phyloP scores from a whole-genome alignment of 2,329 filamentous ascomycete species.

The Fusarium tjaetaba region DNA sequence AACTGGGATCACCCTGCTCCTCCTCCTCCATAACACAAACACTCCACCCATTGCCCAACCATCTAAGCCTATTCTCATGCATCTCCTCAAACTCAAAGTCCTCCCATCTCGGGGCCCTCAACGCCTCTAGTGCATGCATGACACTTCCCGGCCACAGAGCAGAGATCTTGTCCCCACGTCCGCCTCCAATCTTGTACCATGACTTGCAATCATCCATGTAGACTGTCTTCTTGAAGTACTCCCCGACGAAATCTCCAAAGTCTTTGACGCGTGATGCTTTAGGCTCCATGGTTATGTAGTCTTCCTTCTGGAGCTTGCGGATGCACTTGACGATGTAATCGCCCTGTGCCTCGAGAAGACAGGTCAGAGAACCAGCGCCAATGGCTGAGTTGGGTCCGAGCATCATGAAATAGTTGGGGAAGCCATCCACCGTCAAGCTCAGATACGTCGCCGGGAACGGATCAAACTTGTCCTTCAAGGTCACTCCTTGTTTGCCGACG shows the following conservation, averaged over 20 bases:
- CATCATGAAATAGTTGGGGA: not conserved
- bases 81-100: constrained; percentile 1
- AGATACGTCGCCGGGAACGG: not conserved
- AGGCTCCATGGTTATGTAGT: not conserved
- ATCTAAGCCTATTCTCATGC: not conserved
- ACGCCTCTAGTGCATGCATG: not conserved
- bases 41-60: not conserved
- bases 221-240: not conserved
- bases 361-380: not conserved
- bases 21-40: not conserved
- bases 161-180: not conserved
- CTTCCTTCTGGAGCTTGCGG: constrained; percentile 1
- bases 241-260: not conserved
- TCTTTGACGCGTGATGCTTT: not conserved
- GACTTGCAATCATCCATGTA: not conserved
- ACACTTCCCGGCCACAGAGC: not conserved
- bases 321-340: constrained; percentile 1
- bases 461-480: not conserved
- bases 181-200: not conserved
- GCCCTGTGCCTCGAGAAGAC: not conserved
- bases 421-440: not conserved
- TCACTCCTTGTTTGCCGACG: rapidly evolving
- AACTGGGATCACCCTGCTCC: constrained; percentile 1
- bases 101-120: not conserved
- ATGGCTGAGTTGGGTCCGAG: not conserved